Percentiles rank a stretch among this genome's conserved stretches.
phyloP scores from a whole-genome alignment of 306 rosid genomes.

The Cicer bijugum region DNA sequence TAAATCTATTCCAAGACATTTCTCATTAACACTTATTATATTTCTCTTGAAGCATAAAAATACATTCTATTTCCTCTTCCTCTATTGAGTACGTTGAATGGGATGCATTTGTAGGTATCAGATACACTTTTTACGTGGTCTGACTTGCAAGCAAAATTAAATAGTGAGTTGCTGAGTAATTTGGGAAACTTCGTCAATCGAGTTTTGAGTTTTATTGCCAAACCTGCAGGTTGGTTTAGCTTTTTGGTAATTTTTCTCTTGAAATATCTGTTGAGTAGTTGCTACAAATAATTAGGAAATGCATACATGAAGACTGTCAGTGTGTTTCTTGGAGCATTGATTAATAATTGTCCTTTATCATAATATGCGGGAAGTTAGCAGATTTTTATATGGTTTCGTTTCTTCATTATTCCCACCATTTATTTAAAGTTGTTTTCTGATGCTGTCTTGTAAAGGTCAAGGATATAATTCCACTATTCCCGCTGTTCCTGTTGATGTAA shows the following conservation, averaged over 20 bases:
- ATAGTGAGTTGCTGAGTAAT: slow-evolving; percentile 83
- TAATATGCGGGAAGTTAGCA: not conserved
- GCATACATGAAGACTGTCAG: slow-evolving; percentile 16
- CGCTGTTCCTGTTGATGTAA: slow-evolving; percentile 64
- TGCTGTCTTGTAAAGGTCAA: slow-evolving; percentile 59
- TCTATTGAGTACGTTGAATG: slow-evolving; percentile 35
- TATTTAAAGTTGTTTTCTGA: not conserved
- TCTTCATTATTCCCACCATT: slow-evolving; percentile 12
- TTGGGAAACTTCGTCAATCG: slow-evolving; percentile 91
- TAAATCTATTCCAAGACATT: slow-evolving; percentile 40
- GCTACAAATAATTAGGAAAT: slow-evolving; percentile 26
- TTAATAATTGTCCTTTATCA: slow-evolving; percentile 28
- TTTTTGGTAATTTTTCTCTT: slow-evolving; percentile 28
- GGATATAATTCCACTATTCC: slow-evolving; percentile 85
- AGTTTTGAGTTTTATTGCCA: slow-evolving; percentile 92
- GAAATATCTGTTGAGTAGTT: slow-evolving; percentile 30
- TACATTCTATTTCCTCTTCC: slow-evolving; percentile 23
- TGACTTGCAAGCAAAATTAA: slow-evolving; percentile 92
- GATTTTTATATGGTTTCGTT: slow-evolving; percentile 17
- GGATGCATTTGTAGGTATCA: slow-evolving; percentile 63
- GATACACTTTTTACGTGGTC: slow-evolving; percentile 91
- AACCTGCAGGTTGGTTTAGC: slow-evolving; percentile 85
- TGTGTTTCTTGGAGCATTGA: slow-evolving; percentile 34
- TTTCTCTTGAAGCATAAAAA: slow-evolving; percentile 21
- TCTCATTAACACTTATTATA: not conserved